Base-by-base conservation (phyloP, 2,329 filamentous ascomycete genomes). In the Venturia nashicola region DNA sequence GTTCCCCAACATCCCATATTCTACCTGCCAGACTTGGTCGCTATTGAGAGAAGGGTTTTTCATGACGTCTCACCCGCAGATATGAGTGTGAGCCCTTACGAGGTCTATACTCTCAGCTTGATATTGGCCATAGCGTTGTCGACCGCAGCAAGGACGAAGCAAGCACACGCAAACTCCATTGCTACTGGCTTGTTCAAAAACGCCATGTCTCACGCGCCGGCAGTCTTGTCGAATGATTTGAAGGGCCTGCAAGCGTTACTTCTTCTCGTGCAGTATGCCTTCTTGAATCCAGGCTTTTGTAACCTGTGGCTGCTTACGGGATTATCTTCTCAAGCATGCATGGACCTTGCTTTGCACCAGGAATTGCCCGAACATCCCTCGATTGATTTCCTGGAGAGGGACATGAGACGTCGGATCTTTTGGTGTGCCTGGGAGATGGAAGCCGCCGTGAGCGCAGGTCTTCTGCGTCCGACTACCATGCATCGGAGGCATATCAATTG, bases 361-460 rank as follows among this genome's bases (percentile, higher is more conserved):
- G 72, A 74, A 63, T 65, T 74, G 46, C 72, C 72, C 8, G 68
- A 70, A 18, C 69, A 73, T 48, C 39, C 66, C 18, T 66, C 59
- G 7, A 67, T 74, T 12, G 69, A 70, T 2, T 65, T 69, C 6
- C 72, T 71, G 54, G 65, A 72, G 59, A 72, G 72, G n/a, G 72
- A 74, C 57, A 73, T 73, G 72, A 68, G 72, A n/a, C 69, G 72
- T 34, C 71, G 72, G 18, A 61, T 74, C 46, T 74, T 74, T 34
- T 74, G 72, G 72, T 72, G 70, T 55, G 72, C 72, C 16, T 74
- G 72, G 72, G 72, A 74, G 55, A 74, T 74, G 72, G 72, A 74
- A 61, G 71, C 73, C 18, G 71, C 71, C 8, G 72, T 74, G 1
- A 73, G 72, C 55, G 71, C 69, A 34, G 72, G 72, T 51, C 74